A percentile compares a stretch with the other conserved stretches of the same genome.
Conservation (phyloP, 208 protist genomes). For the Crithidia mellificae region DNA sequence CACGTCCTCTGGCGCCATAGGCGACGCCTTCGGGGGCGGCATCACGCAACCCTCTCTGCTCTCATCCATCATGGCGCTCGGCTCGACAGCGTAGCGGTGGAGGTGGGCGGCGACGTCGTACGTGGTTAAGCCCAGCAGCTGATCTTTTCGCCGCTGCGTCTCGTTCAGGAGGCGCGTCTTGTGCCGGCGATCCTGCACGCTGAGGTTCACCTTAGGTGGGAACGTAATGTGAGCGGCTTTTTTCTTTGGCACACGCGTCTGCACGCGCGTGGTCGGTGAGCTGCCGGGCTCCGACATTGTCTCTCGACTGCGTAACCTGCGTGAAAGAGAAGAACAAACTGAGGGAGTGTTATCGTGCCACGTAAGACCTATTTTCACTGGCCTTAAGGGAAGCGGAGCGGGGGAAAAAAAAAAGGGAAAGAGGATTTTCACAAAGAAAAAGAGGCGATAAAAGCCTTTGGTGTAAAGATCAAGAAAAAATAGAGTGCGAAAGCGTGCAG, state of each 20-base stretch:
- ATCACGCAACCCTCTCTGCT: conserved; percentile 6
- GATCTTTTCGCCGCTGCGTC: conserved; percentile 51
- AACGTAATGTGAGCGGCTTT: not conserved
- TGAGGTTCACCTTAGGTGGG: conserved; percentile 38
- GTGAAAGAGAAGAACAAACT: not conserved
- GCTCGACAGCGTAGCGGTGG: conserved; percentile 29
- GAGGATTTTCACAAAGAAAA: too few species aligned
- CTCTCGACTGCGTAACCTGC: too few species aligned
- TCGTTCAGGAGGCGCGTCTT: conserved; percentile 57
- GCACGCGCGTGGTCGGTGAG: not conserved
- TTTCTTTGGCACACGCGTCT: conserved; percentile 7
- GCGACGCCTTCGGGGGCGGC: too few species aligned
- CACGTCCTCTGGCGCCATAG: too few species aligned
- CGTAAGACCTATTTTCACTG: too few species aligned
- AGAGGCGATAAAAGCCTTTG: too few species aligned
- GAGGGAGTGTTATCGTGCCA: not conserved
- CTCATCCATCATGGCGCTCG: conserved; percentile 44
- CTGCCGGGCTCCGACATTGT: conserved; percentile 1
- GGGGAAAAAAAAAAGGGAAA: too few species aligned
- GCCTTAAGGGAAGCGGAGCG: too few species aligned
- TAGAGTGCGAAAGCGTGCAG: too few species aligned
- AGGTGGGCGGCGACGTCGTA: conserved; percentile 57
- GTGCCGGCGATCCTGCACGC: conserved; percentile 70
- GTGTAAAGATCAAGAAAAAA: too few species aligned
- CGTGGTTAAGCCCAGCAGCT: conserved; percentile 52